Conservation (phyloP, 352 stramenopile species). For the Phytophthora kernoviae region DNA sequence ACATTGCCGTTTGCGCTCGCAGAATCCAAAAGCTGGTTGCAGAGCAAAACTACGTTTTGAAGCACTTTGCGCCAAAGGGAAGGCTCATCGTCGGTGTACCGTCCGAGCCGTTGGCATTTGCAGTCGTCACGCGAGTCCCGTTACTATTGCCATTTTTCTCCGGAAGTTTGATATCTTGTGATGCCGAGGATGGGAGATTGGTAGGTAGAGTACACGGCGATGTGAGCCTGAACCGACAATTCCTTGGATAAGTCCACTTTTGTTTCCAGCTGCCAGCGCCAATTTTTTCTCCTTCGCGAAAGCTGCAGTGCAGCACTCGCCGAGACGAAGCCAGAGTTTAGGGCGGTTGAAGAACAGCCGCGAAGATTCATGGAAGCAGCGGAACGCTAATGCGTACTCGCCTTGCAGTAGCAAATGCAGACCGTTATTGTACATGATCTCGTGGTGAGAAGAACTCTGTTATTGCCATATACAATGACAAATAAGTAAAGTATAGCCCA, state of each 20-base stretch:
- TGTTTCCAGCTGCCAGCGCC: slow-evolving; percentile 63
- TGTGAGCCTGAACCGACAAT: slow-evolving; percentile 82
- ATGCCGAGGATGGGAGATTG: slow-evolving; percentile 58
- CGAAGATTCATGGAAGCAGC: slow-evolving; percentile 90
- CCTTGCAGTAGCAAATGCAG: slow-evolving; percentile 88
- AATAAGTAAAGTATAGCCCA: neutral
- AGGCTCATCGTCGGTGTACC: slow-evolving; percentile 80
- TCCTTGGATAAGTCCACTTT: slow-evolving; percentile 80
- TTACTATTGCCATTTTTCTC: slow-evolving; percentile 59
- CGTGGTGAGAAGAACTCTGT: slow-evolving; percentile 77
- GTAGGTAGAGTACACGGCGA: slow-evolving; percentile 84
- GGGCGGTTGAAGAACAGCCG: slow-evolving; percentile 91
- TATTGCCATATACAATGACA: neutral
- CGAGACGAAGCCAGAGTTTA: slow-evolving; percentile 92
- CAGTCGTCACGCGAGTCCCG: slow-evolving; percentile 28
- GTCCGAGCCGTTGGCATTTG: slow-evolving; percentile 38
- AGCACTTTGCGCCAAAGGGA: slow-evolving; percentile 87
- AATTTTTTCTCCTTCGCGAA: slow-evolving; percentile 79
- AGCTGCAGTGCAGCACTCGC: slow-evolving; percentile 90
- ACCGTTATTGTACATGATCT: slow-evolving; percentile 94
- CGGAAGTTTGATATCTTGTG: slow-evolving; percentile 70
- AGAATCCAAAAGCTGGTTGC: slow-evolving; percentile 72
- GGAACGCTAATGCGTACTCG: slow-evolving; percentile 84
- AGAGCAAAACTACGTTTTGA: slow-evolving; percentile 88
- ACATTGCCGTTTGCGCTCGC: slow-evolving; percentile 35